Percentiles rank a stretch among this genome's conserved stretches.
These are phyloP conservation scores for Alternaria sp. DNA, from an alignment of 2,329 filamentous ascomycete species.

Conservation along the genomic window DNA sequence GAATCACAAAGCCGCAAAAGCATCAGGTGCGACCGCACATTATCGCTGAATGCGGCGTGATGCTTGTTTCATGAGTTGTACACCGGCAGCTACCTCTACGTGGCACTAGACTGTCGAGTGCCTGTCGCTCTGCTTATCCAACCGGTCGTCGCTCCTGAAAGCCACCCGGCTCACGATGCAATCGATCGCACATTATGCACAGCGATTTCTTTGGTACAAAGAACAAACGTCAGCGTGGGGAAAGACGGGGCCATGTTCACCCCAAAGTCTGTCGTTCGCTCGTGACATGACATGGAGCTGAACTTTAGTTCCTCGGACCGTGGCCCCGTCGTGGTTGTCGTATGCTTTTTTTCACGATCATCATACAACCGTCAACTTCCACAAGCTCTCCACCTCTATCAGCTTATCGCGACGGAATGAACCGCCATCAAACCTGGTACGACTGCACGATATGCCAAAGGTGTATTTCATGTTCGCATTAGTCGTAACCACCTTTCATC, in stretches of 20 bases:
- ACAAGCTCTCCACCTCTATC: background rate
- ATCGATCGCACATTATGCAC: slow-evolving; percentile 1
- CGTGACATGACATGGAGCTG: slow-evolving; percentile 21
- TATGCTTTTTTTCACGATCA: slow-evolving; percentile 26
- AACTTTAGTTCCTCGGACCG: slow-evolving; percentile 31
- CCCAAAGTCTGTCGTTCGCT: slow-evolving; percentile 8
- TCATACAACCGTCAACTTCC: slow-evolving; percentile 30
- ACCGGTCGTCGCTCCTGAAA: slow-evolving; percentile 9
- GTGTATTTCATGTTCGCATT: background rate
- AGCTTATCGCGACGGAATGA: background rate
- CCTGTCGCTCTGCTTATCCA: slow-evolving; percentile 9
- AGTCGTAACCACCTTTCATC: slow-evolving; percentile 16
- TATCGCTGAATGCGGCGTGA: slow-evolving; percentile 40
- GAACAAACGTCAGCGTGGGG: background rate
- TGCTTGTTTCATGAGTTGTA: slow-evolving; percentile 50
- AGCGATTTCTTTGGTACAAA: background rate
- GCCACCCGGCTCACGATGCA: slow-evolving; percentile 19
- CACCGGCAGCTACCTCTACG: slow-evolving; percentile 39
- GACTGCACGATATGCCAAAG: background rate
- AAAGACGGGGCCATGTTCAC: background rate
- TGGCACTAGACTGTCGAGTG: slow-evolving; percentile 26
- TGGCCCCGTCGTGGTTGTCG: slow-evolving; percentile 27
- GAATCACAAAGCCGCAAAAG: slow-evolving; percentile 43
- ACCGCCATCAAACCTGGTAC: background rate
- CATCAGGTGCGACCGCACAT: slow-evolving; percentile 46